Base-by-base conservation (phyloP, 169 alveolate genomes). In the Miamiensis avidus region DNA sequence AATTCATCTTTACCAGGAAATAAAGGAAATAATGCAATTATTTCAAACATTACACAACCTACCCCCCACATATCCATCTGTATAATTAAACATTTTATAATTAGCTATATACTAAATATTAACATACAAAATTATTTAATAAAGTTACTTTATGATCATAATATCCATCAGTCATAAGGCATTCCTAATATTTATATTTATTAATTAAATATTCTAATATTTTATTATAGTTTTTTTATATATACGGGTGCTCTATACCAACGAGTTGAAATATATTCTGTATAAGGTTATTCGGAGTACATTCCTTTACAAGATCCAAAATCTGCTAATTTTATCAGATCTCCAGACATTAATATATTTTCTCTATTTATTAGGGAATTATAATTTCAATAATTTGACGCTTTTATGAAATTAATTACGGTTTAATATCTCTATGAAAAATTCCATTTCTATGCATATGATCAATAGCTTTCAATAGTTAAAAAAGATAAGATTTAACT, bases 231-330 rank as follows among this genome's bases (percentile, higher is more conserved):
- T n/a, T n/a, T n/a, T n/a, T n/a, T n/a, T n/a, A n/a, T n/a, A n/a
- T n/a, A n/a, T n/a, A n/a, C 99, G 0, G 99, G 99, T 20, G 99
- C 97, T 74, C 99, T 88, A 83, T 97, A 97, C 98, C 99, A 97
- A 88, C 99, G 86, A 11, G 99, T 97, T 25, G 97, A 93, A 31
- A 97, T 97, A 88, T 97, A 97, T 93, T 97, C 99, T 64, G 98
- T 94, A 76, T 88, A 95, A 65, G 99, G 99, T 32, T 91, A 97
- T 79, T 92, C 93, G 25, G 97, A 92, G 78, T 95, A 95, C 0
- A 95, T 93, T 25, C 97, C 97, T 79, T 95, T 95, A 79, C 98
- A 97, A n/a, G 96, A 90, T 30, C 98, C 98, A 69, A 97, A 94
- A 86, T 95, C 98, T 0, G 98, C 98, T 31, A 97, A 84, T 83